Conservation (phyloP, 768 basidiomycete species). For the Glaciozyma martinii region DNA sequence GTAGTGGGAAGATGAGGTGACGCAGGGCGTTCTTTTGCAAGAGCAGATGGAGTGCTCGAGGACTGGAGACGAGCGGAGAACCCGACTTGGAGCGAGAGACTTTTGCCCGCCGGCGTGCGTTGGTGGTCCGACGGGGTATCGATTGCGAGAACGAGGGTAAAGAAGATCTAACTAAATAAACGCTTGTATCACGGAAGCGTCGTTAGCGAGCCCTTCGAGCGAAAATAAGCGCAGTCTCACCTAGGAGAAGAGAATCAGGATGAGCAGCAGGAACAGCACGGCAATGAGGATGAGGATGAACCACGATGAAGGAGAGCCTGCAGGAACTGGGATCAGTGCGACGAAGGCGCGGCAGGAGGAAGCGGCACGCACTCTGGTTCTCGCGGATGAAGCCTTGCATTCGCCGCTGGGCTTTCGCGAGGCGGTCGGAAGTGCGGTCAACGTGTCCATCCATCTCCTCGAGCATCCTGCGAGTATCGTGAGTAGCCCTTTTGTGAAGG, state of each 20-base stretch:
- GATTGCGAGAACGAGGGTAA: not conserved
- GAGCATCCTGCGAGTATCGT: constrained; percentile 54
- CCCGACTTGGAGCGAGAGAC: not conserved
- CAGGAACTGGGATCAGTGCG: not conserved
- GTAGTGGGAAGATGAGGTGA: too few relatives aligned
- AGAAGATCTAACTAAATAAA: not conserved
- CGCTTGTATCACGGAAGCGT: not conserved
- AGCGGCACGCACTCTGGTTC: constrained; percentile 55
- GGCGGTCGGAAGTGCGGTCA: constrained; percentile 57
- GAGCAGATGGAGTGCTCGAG: not conserved
- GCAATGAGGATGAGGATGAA: constrained; percentile 77
- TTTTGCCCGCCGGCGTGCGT: too few relatives aligned
- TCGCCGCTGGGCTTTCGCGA: constrained; percentile 56
- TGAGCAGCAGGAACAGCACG: constrained; percentile 62
- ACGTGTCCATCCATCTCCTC: constrained; percentile 67
- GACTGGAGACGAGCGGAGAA: not conserved
- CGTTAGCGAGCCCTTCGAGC: too few relatives aligned
- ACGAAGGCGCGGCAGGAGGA: not conserved
- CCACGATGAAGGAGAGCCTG: constrained; percentile 82
- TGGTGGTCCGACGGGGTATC: too few relatives aligned
- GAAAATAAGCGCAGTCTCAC: too few relatives aligned
- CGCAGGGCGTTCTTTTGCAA: not conserved
- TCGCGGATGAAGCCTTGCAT: constrained; percentile 74
- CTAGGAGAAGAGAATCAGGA: constrained; percentile 59
- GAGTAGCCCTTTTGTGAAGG: not conserved